Conservation (phyloP, 2,329 filamentous ascomycete genomes). For the Stylonectria norvegica region DNA sequence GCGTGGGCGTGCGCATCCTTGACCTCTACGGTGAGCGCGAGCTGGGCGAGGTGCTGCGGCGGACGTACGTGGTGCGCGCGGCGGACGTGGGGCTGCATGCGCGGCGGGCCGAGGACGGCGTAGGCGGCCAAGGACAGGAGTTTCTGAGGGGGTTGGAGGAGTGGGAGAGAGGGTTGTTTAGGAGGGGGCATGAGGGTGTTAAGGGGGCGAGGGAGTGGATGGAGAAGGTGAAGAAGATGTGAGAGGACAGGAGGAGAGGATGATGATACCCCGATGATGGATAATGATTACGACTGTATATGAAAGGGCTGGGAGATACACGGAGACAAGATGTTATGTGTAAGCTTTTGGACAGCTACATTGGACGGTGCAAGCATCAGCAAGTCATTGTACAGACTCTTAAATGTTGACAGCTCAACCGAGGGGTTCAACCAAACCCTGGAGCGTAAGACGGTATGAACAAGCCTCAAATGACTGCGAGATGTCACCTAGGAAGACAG, state of each 20-base stretch:
- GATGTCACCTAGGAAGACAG: too few species aligned
- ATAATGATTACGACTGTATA: too few species aligned
- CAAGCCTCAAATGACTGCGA: too few species aligned
- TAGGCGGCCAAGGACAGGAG: slow-evolving; percentile 60
- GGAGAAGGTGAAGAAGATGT: slow-evolving; percentile 48
- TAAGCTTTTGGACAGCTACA: too few species aligned
- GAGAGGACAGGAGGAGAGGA: too few species aligned
- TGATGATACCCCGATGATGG: neutral
- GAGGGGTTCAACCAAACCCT: too few species aligned
- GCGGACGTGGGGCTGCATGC: slow-evolving; percentile 85
- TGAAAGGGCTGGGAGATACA: too few species aligned
- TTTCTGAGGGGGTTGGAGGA: slow-evolving; percentile 88
- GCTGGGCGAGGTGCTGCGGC: slow-evolving; percentile 70
- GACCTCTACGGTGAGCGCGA: slow-evolving; percentile 82
- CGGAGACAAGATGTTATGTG: too few species aligned
- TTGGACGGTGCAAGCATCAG: too few species aligned
- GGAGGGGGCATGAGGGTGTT: slow-evolving; percentile 69
- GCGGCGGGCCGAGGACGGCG: slow-evolving; percentile 69
- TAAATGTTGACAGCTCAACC: too few species aligned
- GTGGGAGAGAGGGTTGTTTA: slow-evolving; percentile 75
- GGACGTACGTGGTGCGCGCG: slow-evolving; percentile 79
- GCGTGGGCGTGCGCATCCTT: slow-evolving; percentile 77
- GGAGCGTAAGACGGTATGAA: too few species aligned
- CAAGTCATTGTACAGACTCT: too few species aligned
- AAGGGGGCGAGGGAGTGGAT: slow-evolving; percentile 70